phyloP scores from a whole-genome alignment of 257 asterid species.

The Solanum chiquidenum region DNA sequence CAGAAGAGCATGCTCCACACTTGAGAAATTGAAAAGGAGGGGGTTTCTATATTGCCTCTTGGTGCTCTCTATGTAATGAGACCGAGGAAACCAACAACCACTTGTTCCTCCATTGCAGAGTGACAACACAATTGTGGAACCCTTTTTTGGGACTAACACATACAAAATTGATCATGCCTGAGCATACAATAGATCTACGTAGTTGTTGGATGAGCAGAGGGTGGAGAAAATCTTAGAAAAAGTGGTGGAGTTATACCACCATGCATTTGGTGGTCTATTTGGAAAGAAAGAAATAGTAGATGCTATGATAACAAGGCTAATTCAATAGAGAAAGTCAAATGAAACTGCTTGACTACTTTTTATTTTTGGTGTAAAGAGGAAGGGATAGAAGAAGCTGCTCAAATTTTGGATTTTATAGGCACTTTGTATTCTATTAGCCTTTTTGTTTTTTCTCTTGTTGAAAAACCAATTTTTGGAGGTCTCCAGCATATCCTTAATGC shows the following conservation, averaged over 20 bases:
- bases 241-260: background rate
- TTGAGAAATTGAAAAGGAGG: background rate
- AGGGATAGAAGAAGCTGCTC: background rate
- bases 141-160: background rate
- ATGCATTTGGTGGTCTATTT: background rate
- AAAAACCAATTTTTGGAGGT: background rate
- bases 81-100: background rate
- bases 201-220: background rate
- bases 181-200: background rate
- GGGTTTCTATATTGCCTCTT: background rate
- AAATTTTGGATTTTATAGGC: background rate
- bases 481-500: background rate
- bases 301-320: background rate
- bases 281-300: background rate
- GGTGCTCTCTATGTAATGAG: background rate
- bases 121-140: background rate
- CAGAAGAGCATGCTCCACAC: background rate
- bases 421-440: background rate
- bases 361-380: background rate
- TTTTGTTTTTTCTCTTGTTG: background rate
- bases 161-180: background rate
- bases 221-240: background rate
- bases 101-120: background rate
- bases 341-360: background rate
- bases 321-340: background rate